Base-by-base conservation (phyloP, 108 stramenopile genomes). In the Cyclotella kingstonii region DNA sequence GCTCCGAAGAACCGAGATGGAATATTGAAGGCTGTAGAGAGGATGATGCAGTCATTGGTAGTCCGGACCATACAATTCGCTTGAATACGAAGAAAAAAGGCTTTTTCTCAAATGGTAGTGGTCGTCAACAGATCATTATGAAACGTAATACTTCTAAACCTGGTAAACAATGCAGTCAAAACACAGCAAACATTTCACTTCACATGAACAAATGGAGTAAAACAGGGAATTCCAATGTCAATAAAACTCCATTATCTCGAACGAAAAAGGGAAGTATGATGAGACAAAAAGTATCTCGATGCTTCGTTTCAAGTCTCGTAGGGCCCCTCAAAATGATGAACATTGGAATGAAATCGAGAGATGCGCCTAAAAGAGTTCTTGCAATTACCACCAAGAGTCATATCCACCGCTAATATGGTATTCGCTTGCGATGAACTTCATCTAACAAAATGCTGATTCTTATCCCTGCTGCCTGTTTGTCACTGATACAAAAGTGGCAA, bases 331-430 rank as follows among this genome's bases (percentile, higher is more conserved):
- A 54, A 54, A n/a, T 54, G 8, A 21, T 54, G 1, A 22, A 34
- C 2, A 12, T 19, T 19, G 30, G 54, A 12, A 54, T 54, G 54
- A 54, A 38, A 10, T 36, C 34, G 9, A 10, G 10, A 12, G 11
- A 12, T 54, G 35, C 35, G 2, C 54, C 54, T 22, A 54, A 54
- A 26, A 35, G 54, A 54, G 36, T 54, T 6, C 22, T 54, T 18
- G 54, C 54, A 54, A 54, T 54, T 7, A 46, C 17, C 7, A 36
- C 7, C 9, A 36, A 36, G 9, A 36, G 11, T 9, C 36, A 36
- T 36, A 7, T 7, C 36, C 7, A 36, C 7, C 36, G 36, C 36
- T 7, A 36, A 36, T 36, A 36, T 36, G 36, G 11, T 9, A n/a
- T n/a, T n/a, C n/a, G n/a, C n/a, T n/a, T n/a, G n/a, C n/a, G n/a